phyloP scores from a whole-genome alignment of 257 asterid species.

The Leonotis leonurus region DNA sequence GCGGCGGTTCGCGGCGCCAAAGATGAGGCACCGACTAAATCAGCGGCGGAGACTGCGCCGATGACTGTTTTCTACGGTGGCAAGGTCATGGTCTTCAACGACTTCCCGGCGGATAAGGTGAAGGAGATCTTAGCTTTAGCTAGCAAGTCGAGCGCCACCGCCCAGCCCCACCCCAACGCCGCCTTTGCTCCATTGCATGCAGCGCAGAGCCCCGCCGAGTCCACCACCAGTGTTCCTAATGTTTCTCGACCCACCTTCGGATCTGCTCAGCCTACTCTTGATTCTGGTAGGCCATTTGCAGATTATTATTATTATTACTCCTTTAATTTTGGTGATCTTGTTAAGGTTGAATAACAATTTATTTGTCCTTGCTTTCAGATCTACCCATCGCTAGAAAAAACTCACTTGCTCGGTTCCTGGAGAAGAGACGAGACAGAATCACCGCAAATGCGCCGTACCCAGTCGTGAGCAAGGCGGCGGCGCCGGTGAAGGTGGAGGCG shows the following conservation, averaged over 20 bases:
- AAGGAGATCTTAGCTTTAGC: constrained; percentile 33
- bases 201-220: constrained; percentile 33
- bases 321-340: too few relatives aligned
- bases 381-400: constrained; percentile 60
- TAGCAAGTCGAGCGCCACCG: constrained; percentile 22
- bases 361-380: constrained; percentile 24
- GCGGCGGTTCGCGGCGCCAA: constrained; percentile 12
- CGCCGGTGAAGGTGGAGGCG: constrained; percentile 26
- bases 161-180: constrained; percentile 14
- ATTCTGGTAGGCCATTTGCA: constrained; percentile 26
- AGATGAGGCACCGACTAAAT: constrained; percentile 21
- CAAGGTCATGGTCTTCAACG: constrained; percentile 35
- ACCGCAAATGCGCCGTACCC: constrained; percentile 49
- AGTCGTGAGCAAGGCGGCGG: neutral
- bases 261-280: constrained; percentile 19
- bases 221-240: constrained; percentile 18
- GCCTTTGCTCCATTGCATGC: constrained; percentile 14
- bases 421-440: constrained; percentile 57
- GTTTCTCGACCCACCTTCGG: neutral
- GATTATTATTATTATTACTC: too few relatives aligned
- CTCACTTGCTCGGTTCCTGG: constrained; percentile 55
- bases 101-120: constrained; percentile 45
- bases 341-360: too few relatives aligned
- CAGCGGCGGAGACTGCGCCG: constrained; percentile 31
- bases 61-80: constrained; percentile 53